phyloP scores from a whole-genome alignment of 1,139 yeast genomes.

The Candida tropicalis region DNA sequence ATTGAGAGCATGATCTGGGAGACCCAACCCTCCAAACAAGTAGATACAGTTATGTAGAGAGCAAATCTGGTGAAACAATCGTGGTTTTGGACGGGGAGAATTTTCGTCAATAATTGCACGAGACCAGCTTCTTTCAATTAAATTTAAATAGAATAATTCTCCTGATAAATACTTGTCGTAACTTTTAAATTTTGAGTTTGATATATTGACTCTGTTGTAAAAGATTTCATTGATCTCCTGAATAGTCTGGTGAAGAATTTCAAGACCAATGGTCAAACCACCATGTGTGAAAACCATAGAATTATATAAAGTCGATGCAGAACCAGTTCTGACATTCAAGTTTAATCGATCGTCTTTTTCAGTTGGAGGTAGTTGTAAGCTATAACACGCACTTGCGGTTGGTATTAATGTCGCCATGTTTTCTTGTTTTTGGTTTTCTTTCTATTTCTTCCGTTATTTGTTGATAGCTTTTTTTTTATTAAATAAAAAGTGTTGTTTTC shows the following conservation, averaged over 20 bases:
- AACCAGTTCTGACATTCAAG: constrained; percentile 66
- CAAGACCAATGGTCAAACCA: constrained; percentile 65
- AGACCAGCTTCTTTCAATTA: constrained; percentile 60
- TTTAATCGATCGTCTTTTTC: constrained; percentile 49
- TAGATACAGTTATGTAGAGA: constrained; percentile 53
- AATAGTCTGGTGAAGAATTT: constrained; percentile 41
- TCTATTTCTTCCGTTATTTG: not conserved
- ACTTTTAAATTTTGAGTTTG: constrained; percentile 29
- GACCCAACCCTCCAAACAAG: constrained; percentile 62
- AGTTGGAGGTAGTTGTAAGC: constrained; percentile 48
- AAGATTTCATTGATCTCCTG: constrained; percentile 31
- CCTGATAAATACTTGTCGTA: constrained; percentile 53
- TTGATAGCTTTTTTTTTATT: not conserved
- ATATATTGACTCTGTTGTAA: constrained; percentile 26
- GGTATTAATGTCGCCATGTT: constrained; percentile 51
- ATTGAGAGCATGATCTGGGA: constrained; percentile 20
- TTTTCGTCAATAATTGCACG: constrained; percentile 27
- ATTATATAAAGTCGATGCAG: constrained; percentile 57
- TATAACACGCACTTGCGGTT: constrained; percentile 52
- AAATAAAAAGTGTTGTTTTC: not conserved
- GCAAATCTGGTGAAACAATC: constrained; percentile 62
- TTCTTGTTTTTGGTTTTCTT: not conserved
- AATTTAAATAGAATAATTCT: constrained; percentile 57
- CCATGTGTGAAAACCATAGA: constrained; percentile 66
- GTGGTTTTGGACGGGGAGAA: constrained; percentile 44